These are phyloP conservation scores for Lipomyces sp. DNA, from an alignment of 805 yeast genomes.

Conservation along the genomic window DNA sequence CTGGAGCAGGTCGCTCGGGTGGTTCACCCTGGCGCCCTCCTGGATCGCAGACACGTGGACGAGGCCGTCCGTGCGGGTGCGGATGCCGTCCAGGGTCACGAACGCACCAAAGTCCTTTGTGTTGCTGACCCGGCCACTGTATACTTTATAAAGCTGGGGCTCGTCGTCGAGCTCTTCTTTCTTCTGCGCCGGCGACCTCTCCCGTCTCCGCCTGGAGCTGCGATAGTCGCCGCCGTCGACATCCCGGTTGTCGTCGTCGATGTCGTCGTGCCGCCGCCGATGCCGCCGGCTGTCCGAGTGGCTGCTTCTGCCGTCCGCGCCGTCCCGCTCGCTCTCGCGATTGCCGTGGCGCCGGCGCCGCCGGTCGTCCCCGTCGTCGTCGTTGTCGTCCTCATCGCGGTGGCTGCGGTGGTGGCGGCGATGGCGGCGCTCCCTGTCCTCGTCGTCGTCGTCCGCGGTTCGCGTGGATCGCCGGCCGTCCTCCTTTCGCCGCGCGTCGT, in stretches of 20 bases:
- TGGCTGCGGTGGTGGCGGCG: neutral
- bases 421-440: conserved; percentile 1
- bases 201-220: neutral
- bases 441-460: neutral
- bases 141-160: conserved; percentile 48
- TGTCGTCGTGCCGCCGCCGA: conserved; percentile 1
- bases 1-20: conserved; percentile 58
- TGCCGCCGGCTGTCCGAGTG: too few relatives aligned
- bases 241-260: neutral
- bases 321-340: neutral
- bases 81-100: conserved; percentile 49
- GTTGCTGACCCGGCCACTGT: conserved; percentile 59
- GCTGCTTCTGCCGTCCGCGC: too few relatives aligned
- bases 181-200: neutral
- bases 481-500: too few relatives aligned
- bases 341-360: conserved; percentile 1
- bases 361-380: neutral
- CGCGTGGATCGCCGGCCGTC: too few relatives aligned
- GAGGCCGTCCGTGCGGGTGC: conserved; percentile 51
- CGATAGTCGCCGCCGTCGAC: neutral
- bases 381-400: neutral
- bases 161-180: conserved; percentile 32
- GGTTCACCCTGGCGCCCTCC: conserved; percentile 47
- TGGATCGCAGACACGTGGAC: conserved; percentile 73
- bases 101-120: conserved; percentile 77